Percentiles rank a stretch among this genome's conserved stretches.
These are phyloP conservation scores for Turnera subulata DNA, from an alignment of 345 rosid genomes.

Conservation along the genomic window DNA sequence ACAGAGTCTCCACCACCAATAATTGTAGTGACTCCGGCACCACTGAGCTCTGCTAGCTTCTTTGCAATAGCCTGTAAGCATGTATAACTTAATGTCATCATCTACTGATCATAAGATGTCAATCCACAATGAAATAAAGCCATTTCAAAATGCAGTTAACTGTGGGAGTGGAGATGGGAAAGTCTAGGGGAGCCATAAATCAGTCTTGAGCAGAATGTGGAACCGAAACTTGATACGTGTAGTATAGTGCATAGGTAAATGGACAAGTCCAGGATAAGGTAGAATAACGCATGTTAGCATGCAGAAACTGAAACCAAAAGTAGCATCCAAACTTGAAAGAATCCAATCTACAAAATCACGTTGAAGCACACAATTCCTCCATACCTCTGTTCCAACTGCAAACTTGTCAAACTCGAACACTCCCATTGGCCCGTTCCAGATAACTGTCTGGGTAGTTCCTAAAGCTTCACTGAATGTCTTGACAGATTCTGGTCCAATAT, in stretches of 20 bases:
- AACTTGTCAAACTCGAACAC: conserved; percentile 90
- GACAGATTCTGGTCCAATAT: conserved; percentile 37
- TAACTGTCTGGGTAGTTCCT: conserved; percentile 77
- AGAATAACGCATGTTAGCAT: background rate
- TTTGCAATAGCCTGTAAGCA: conserved; percentile 68
- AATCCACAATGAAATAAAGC: background rate
- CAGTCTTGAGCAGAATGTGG: no score
- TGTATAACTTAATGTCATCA: conserved; percentile 7
- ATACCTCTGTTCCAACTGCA: conserved; percentile 67
- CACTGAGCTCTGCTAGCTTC: conserved; percentile 85
- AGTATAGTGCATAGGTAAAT: background rate
- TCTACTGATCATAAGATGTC: background rate
- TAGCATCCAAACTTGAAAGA: background rate
- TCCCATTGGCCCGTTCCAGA: conserved; percentile 99
- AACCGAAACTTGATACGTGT: background rate
- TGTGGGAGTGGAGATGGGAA: background rate
- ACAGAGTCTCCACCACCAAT: conserved; percentile 92
- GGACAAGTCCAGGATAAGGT: background rate
- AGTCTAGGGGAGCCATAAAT: no score
- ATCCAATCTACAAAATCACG: background rate
- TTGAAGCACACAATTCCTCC: background rate
- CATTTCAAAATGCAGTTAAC: background rate
- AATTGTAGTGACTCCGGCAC: conserved; percentile 76
- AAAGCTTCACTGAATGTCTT: conserved; percentile 71
- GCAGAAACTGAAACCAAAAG: background rate